Evolutionary conservation across 2,329 filamentous ascomycete genomes (phyloP), one percentile per base, ranked within the genome.

Genomic region (Knufia petricola): DNA sequence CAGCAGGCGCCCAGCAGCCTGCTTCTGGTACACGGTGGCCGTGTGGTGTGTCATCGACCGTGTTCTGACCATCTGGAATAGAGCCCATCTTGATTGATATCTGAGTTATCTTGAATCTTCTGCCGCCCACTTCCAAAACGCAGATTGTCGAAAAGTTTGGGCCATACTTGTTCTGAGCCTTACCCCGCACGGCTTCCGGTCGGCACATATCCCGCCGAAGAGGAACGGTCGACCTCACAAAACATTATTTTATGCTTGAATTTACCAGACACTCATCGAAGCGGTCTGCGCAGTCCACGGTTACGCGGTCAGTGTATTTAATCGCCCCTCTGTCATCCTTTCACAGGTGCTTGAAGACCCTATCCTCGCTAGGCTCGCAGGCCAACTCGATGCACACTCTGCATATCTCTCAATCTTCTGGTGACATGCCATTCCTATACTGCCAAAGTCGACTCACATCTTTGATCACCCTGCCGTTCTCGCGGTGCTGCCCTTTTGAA

Each of bases 1-100:
- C 68, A 8, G 74, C 71, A 4, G 75, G 75, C 45, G 66, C 70
- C 70, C 72, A 77, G 44, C 76, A 68, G 21, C 71, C 71, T 73
- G 1, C 74, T n/a, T 48, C 31, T 26, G 58, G 58, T 3, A 56
- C 55, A 28, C 50, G 56, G 32, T 54, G 46, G 24, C 39, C 43
- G 21, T 54, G 55, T 2, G 50, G 45, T 36, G 39, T 21, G 4
- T 13, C 31, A 26, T 38, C 34, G 12, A 43, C 34, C n/a, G 42
- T 36, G 20, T 46, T 20, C 20, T 31, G 15, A 40, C 28, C 21
- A 13, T 45, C 43, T 34, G 49, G 41, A n/a, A 52, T 39, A 20
- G 54, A 56, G 37, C 52, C 53, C 55, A 51, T 51, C 17, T 21
- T 26, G 20, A n/a, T n/a, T n/a, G n/a, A n/a, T n/a, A n/a, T n/a